Conservation (phyloP, 2,329 filamentous ascomycete genomes). For the Nemania diffusa region DNA sequence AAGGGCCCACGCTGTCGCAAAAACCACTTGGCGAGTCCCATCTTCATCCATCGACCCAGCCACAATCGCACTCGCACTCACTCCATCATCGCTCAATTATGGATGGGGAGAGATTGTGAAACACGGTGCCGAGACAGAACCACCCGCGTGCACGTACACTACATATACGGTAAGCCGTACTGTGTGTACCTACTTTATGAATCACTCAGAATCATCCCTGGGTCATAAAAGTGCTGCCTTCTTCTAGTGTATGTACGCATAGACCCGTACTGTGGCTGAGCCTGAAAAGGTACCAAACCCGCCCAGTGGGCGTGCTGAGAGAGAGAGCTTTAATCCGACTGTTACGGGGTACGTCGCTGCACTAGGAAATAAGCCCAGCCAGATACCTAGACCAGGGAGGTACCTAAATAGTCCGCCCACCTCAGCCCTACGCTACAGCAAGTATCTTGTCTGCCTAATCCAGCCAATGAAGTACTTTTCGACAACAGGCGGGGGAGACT, state of each 20-base stretch:
- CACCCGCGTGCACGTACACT: background rate
- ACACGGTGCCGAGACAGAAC: conserved; percentile 23
- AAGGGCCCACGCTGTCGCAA: conserved; percentile 25
- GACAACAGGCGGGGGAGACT: background rate
- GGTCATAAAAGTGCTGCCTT: too few relatives aligned
- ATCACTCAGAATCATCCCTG: background rate
- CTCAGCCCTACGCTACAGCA: conserved; percentile 31
- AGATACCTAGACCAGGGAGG: background rate
- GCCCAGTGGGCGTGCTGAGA: background rate
- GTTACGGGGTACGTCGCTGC: conserved; percentile 23
- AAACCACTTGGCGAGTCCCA: conserved; percentile 6
- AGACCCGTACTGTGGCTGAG: conserved; percentile 27
- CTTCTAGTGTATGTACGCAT: too few relatives aligned
- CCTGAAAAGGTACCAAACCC: conserved; percentile 1
- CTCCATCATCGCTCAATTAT: too few relatives aligned
- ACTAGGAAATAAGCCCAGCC: conserved; percentile 21
- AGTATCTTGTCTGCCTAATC: conserved; percentile 26
- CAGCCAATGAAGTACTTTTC: conserved; percentile 17
- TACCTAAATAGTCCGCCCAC: too few relatives aligned
- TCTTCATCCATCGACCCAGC: background rate
- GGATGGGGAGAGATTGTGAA: conserved; percentile 22
- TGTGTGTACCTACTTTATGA: background rate
- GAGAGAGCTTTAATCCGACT: conserved; percentile 4
- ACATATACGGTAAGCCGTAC: background rate
- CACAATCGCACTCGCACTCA: too few relatives aligned